Percentiles rank a stretch among this genome's conserved stretches.
Evolutionary conservation across 1,139 yeast genomes (phyloP).

Genomic region (Scheffersomyces illinoinensis): DNA sequence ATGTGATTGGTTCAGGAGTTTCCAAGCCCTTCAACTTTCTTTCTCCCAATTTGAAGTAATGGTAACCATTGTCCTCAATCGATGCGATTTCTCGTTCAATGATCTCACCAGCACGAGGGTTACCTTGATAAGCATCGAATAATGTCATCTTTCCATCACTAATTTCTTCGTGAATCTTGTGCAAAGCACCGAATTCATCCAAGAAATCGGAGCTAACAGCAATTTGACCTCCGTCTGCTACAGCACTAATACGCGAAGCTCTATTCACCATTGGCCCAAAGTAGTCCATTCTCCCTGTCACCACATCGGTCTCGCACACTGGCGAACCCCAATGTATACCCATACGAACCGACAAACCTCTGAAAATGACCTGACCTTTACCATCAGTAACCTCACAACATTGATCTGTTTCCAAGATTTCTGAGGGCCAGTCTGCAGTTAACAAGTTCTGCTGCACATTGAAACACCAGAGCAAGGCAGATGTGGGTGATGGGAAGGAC

Average conservation of each 20-base stretch:
- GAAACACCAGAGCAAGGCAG: slow-evolving; percentile 93
- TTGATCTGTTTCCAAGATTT: slow-evolving; percentile 79
- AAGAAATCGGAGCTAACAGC: slow-evolving; percentile 81
- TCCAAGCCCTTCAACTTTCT: slow-evolving; percentile 91
- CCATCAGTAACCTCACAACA: slow-evolving; percentile 82
- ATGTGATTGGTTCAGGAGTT: slow-evolving; percentile 84
- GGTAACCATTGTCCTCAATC: slow-evolving; percentile 69
- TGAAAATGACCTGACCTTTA: slow-evolving; percentile 61
- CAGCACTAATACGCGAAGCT: slow-evolving; percentile 89
- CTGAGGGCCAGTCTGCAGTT: slow-evolving; percentile 93
- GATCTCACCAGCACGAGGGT: slow-evolving; percentile 59
- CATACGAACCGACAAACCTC: slow-evolving; percentile 95
- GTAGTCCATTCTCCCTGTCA: slow-evolving; percentile 96
- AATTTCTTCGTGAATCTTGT: slow-evolving; percentile 52
- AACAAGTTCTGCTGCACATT: slow-evolving; percentile 84
- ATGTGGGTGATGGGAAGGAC: slow-evolving; percentile 91
- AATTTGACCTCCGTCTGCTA: slow-evolving; percentile 98
- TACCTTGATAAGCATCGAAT: slow-evolving; percentile 62
- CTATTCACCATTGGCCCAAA: slow-evolving; percentile 98
- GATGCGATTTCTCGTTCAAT: slow-evolving; percentile 68
- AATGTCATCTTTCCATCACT: slow-evolving; percentile 38
- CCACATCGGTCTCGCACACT: slow-evolving; percentile 91
- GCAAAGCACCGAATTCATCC: slow-evolving; percentile 64
- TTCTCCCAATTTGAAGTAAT: slow-evolving; percentile 76
- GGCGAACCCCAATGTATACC: slow-evolving; percentile 99